Conservation (phyloP, 140 eudicot species). For the Eryngium alpinum region DNA sequence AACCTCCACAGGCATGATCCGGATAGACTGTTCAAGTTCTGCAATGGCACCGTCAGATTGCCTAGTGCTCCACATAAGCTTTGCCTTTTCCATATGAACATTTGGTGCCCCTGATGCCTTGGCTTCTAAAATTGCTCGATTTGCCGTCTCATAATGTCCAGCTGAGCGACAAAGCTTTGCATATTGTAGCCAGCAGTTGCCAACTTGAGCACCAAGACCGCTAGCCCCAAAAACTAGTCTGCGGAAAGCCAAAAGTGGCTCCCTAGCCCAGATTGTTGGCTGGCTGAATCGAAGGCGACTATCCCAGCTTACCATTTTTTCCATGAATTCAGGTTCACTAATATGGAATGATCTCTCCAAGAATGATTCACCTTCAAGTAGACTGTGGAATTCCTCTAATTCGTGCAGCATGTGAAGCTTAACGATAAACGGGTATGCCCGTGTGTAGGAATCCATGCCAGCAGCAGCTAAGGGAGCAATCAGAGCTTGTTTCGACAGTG, state of each 20-base stretch:
- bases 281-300: slow-evolving; percentile 75
- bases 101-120: slow-evolving; percentile 74
- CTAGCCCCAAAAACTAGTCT: slow-evolving; percentile 88
- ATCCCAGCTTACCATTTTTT: slow-evolving; percentile 69
- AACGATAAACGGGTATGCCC: slow-evolving; percentile 94
- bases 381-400: slow-evolving; percentile 74
- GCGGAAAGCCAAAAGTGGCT: slow-evolving; percentile 95
- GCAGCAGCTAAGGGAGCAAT: slow-evolving; percentile 99
- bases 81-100: slow-evolving; percentile 97
- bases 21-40: slow-evolving; percentile 85
- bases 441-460: slow-evolving; percentile 97
- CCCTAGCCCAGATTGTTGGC: slow-evolving; percentile 95
- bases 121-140: slow-evolving; percentile 94
- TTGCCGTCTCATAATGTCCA: slow-evolving; percentile 98
- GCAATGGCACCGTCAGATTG: slow-evolving; percentile 96
- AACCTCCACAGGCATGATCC: slow-evolving; percentile 75
- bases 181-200: slow-evolving; percentile 91
- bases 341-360: slow-evolving; percentile 50
- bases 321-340: slow-evolving; percentile 52
- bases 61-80: slow-evolving; percentile 94
- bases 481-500: slow-evolving; percentile 83
- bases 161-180: slow-evolving; percentile 98
- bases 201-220: slow-evolving; percentile 66
- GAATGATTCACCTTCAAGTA: slow-evolving; percentile 76
- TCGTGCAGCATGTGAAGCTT: slow-evolving; percentile 94